Base-by-base conservation (phyloP, 2,329 filamentous ascomycete genomes). In the Fusarium sarcochroum region DNA sequence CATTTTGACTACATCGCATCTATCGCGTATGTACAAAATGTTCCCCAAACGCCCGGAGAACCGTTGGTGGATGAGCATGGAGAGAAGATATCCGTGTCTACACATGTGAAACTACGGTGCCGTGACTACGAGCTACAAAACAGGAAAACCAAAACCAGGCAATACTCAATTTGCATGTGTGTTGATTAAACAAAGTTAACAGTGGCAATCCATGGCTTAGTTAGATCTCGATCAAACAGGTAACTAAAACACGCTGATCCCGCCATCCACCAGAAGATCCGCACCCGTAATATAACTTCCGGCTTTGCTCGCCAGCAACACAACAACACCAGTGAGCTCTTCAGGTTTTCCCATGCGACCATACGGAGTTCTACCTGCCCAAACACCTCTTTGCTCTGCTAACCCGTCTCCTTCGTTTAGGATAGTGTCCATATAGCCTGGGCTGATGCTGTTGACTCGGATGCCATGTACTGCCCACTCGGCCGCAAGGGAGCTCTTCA, bases 371-470 rank as follows among this genome's bases (percentile, higher is more conserved):
- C 60, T 48, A 6, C 30, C 32, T 15, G 44, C 38, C 60, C 60
- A 63, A 15, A 57, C 40, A 4, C 38, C 32, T 38, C 60, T 63
- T 38, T 63, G 60, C 5, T 63, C 58, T 2, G 60, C 60, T 21
- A 63, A 34, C 1, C 60, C 58, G 2, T 63, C 58, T 1, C 60
- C 60, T 15, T 63, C 60, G 3, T 63, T 63, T 0, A 63, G 18
- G 14, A 63, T 63, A 10, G 60, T 63, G 18, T 63, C 50, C 60
- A 63, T 63, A 5, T 63, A 63, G 1, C 60, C 60, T 4, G 60
- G 60, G 13, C 60, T 63, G 17, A 63, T 63, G 20, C 58, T 63
- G 7, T 63, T 63, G 0, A 63, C 60, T 1, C 60, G 44, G 11
- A 63, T 63, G 1, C 60, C 60, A 6, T 63, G 60, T 0, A 37